These are phyloP conservation scores for Cucumis cinereus DNA, from an alignment of 306 rosid genomes.

Conservation along the genomic window DNA sequence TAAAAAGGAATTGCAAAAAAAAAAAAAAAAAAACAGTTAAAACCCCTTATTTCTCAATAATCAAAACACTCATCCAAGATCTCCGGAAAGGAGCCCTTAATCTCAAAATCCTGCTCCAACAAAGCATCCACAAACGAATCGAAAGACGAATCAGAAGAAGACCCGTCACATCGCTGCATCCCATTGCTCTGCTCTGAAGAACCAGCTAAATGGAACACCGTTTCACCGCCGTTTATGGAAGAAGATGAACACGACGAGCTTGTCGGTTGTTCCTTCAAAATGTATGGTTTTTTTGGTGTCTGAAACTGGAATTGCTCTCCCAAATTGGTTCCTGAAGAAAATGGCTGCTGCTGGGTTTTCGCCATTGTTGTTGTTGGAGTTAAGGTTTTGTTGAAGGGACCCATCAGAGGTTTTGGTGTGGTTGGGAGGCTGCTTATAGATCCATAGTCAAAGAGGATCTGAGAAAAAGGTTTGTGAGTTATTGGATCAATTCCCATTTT, in stretches of 20 bases:
- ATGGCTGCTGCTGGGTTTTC: slow-evolving; percentile 17
- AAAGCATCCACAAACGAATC: slow-evolving; percentile 60
- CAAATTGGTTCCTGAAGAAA: slow-evolving; percentile 21
- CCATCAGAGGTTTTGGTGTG: slow-evolving; percentile 11
- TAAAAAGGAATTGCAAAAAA: too few species aligned
- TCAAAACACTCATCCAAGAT: slow-evolving; percentile 56
- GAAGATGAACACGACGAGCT: slow-evolving; percentile 43
- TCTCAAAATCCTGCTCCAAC: slow-evolving; percentile 65
- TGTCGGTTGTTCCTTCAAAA: slow-evolving; percentile 48
- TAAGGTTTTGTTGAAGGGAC: slow-evolving; percentile 2
- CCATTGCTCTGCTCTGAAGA: slow-evolving; percentile 11
- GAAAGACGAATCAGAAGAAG: slow-evolving; percentile 16
- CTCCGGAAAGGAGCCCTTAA: slow-evolving; percentile 59
- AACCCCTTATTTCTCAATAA: slow-evolving; percentile 13
- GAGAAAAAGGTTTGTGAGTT: slow-evolving; percentile 78
- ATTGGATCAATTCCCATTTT: slow-evolving; percentile 87
- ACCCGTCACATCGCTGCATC: not conserved
- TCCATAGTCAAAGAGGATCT: slow-evolving; percentile 66
- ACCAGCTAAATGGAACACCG: slow-evolving; percentile 27
- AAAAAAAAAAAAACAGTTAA: not conserved
- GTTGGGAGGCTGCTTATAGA: slow-evolving; percentile 37
- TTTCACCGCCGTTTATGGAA: slow-evolving; percentile 51
- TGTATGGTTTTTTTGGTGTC: slow-evolving; percentile 22
- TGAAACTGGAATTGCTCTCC: slow-evolving; percentile 32
- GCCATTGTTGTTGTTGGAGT: slow-evolving; percentile 2